Evolutionary conservation across 2,329 filamentous ascomycete species (phyloP).

Genomic region (Neofusicoccum cordaticola): DNA sequence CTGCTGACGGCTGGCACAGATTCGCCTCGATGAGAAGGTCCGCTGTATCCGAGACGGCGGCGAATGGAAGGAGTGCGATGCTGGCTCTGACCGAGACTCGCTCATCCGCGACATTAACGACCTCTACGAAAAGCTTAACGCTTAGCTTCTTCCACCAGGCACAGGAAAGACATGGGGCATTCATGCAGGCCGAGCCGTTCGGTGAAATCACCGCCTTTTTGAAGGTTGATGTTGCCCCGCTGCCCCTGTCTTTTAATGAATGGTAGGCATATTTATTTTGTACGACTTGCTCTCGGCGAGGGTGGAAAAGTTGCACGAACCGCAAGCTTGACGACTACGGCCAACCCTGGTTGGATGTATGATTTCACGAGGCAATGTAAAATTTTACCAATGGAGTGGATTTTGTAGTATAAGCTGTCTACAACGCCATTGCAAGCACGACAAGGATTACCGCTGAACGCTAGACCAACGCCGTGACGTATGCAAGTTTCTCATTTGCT

Average conservation of each 20-base stretch:
- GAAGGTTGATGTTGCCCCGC: neutral
- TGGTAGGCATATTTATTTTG: neutral
- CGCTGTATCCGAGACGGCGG: conserved; percentile 82
- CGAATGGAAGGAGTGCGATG: conserved; percentile 75
- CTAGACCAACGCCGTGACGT: conserved; percentile 8
- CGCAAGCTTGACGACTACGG: neutral
- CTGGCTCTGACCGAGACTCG: conserved; percentile 65
- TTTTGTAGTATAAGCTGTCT: neutral
- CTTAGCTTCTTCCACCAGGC: neutral
- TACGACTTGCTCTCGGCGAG: neutral
- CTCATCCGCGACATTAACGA: conserved; percentile 75
- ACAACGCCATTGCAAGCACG: neutral
- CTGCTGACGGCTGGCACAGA: conserved; percentile 10
- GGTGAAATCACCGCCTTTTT: neutral
- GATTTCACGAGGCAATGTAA: conserved; percentile 1
- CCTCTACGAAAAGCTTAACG: conserved; percentile 48
- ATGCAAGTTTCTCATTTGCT: conserved; percentile 4
- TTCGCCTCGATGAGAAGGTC: conserved; percentile 68
- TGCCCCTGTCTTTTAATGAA: neutral
- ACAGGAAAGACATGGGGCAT: too few species aligned
- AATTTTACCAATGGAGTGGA: neutral
- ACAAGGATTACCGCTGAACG: neutral
- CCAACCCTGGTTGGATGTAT: neutral
- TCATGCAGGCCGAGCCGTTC: neutral
- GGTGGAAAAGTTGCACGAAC: neutral